Conservation (phyloP, 2,329 filamentous ascomycete genomes). For the Allantophomopsis cytisporea region DNA sequence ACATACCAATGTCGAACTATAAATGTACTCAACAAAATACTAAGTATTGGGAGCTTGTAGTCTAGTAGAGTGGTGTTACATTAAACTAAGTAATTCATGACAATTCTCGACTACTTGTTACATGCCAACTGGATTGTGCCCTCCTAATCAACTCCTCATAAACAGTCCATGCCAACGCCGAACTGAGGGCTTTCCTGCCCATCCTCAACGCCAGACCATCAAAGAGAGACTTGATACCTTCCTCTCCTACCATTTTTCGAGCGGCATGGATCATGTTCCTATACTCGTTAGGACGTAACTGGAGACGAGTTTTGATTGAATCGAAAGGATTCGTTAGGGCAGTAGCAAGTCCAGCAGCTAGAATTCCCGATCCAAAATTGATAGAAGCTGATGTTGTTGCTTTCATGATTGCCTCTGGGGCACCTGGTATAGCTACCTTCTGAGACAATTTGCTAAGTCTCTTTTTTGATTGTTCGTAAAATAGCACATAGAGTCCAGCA, state of each 20-base stretch:
- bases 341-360: slow-evolving; percentile 73
- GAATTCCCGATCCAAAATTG: slow-evolving; percentile 72
- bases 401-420: slow-evolving; percentile 11
- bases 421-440: slow-evolving; percentile 10
- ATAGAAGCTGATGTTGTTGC: slow-evolving; percentile 44
- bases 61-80: no score
- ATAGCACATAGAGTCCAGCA: slow-evolving; percentile 83
- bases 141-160: slow-evolving; percentile 86
- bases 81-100: no score
- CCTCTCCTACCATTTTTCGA: slow-evolving; percentile 65
- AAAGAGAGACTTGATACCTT: slow-evolving; percentile 69
- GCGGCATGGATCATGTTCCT: slow-evolving; percentile 70
- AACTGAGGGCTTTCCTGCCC: slow-evolving; percentile 82
- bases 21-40: no score
- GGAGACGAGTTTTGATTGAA: slow-evolving; percentile 87
- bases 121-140: slow-evolving; percentile 31
- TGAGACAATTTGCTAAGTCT: slow-evolving; percentile 26
- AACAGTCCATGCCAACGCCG: slow-evolving; percentile 91
- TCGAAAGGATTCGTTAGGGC: slow-evolving; percentile 93
- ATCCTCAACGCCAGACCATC: slow-evolving; percentile 79
- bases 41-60: no score
- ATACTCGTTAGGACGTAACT: slow-evolving; percentile 75
- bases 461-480: slow-evolving; percentile 78
- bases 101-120: background rate
- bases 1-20: no score